Evolutionary conservation across 768 basidiomycete species (phyloP), one percentile per base, ranked within the genome.

Genomic region (Krasilnikovozyma curviuscula): DNA sequence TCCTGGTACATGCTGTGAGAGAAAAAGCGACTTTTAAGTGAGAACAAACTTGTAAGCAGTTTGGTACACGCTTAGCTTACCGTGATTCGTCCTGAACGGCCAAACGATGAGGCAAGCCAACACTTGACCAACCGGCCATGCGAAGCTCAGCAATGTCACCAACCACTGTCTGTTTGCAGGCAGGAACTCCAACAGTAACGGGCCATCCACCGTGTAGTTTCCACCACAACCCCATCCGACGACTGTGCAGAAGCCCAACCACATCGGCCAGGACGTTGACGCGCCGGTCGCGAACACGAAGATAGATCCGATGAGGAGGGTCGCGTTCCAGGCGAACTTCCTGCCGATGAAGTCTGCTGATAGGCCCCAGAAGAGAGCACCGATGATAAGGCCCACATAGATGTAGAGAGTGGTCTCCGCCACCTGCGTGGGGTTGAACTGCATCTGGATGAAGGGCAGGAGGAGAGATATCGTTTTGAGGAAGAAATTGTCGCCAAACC

Each of bases 181-280:
- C 9, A 44, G 28, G 30, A 44, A 44, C 18, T 44, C 42, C 30
- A 44, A 32, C 30, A 44, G 34, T 21, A 44, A 19, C 12, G 42
- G 30, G 31, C 42, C 42, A 24, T 44, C 42, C 13, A 44, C 42
- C 21, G 42, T 29, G 7, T n/a, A n/a, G n/a, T n/a, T n/a, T n/a
- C n/a, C n/a, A n/a, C n/a, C n/a, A n/a, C n/a, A n/a, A n/a, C 42
- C 42, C 9, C 31, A 44, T 18, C 42, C 42, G 24, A 44, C n/a
- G 3, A 44, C n/a, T 5, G 13, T 10, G 2, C 31, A 18, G 30
- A 44, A 31, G 3, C 18, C 42, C 21, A 29, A 44, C 42, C 42
- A 44, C 28, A 44, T 30, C 14, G 18, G 14, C 19, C 31, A 44
- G 42, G 21, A 31, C 6, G 29, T 31, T 12, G 42, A 44, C 6